Conservation (phyloP, 495 filamentous ascomycete species). For the Amniculicola lignicola region DNA sequence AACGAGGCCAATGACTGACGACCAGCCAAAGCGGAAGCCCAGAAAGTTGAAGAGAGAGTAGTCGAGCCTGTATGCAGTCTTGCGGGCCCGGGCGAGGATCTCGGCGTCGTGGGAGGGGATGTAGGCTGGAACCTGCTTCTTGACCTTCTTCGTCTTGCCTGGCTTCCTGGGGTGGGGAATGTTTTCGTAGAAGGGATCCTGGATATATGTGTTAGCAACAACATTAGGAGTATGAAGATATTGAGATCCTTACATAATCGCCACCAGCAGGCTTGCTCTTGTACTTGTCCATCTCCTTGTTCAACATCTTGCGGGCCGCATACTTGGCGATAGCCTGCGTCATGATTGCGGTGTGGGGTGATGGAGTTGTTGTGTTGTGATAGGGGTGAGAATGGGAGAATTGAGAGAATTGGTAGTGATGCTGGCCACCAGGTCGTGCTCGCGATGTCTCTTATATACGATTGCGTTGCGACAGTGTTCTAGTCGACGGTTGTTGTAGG, state of each 20-base stretch:
- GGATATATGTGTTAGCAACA: conserved; percentile 1
- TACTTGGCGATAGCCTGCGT: conserved; percentile 38
- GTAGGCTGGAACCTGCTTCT: conserved; percentile 44
- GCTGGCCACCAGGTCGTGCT: conserved; percentile 5
- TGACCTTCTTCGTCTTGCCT: conserved; percentile 43
- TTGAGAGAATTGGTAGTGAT: neutral
- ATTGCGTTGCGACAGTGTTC: neutral
- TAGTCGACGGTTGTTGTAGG: neutral
- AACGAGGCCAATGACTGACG: conserved; percentile 72
- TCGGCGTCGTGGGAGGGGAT: conserved; percentile 75
- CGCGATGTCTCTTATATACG: too few species aligned
- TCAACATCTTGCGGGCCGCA: conserved; percentile 44
- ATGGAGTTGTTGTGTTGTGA: conserved; percentile 2
- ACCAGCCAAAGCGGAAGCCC: conserved; percentile 78
- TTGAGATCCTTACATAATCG: conserved; percentile 31
- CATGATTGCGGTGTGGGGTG: conserved; percentile 33
- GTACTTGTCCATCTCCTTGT: conserved; percentile 41
- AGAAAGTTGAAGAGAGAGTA: conserved; percentile 71
- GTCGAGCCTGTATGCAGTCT: conserved; percentile 77
- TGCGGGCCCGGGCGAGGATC: conserved; percentile 75
- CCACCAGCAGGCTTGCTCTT: conserved; percentile 32
- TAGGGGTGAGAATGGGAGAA: neutral
- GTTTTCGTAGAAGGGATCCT: conserved; percentile 45
- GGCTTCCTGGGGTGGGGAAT: conserved; percentile 34
- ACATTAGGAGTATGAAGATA: neutral